Conservation (phyloP, 2,329 filamentous ascomycete species). For the Lojkania enalia region DNA sequence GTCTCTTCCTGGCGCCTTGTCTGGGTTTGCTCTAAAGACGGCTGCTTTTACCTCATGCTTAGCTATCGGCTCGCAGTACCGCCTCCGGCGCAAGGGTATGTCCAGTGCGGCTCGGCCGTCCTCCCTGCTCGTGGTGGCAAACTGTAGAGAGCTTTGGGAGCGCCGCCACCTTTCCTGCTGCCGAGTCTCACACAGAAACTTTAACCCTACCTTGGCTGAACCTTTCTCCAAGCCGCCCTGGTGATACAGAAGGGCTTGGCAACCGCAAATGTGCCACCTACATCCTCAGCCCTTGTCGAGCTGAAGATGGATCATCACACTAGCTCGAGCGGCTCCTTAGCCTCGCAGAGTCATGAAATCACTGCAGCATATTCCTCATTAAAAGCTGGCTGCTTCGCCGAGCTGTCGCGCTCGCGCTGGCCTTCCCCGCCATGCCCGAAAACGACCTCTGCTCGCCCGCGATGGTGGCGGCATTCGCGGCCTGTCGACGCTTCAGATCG, state of each 20-base stretch:
- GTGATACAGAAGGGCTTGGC: background rate
- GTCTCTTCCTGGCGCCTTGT: too few relatives aligned
- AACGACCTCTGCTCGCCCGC: background rate
- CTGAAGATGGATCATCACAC: too few relatives aligned
- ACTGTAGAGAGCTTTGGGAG: slow-evolving; percentile 1
- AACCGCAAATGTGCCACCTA: too few relatives aligned
- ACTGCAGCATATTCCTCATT: too few relatives aligned
- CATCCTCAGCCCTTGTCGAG: too few relatives aligned
- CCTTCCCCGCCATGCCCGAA: slow-evolving; percentile 2
- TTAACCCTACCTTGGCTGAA: background rate
- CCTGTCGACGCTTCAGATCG: slow-evolving; percentile 4
- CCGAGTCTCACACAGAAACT: background rate
- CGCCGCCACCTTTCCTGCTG: background rate
- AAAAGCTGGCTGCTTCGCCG: too few relatives aligned
- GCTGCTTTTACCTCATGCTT: too few relatives aligned
- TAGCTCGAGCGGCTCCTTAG: too few relatives aligned
- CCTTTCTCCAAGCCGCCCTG: background rate
- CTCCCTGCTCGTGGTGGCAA: background rate
- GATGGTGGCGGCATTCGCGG: background rate
- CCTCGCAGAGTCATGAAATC: background rate
- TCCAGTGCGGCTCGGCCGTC: too few relatives aligned
- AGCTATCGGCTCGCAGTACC: background rate
- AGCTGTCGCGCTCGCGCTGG: too few relatives aligned
- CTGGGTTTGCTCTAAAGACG: too few relatives aligned
- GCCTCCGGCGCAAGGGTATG: background rate